Base-by-base conservation (phyloP, 768 basidiomycete genomes). In the Rhodotorula taiwanensis region DNA sequence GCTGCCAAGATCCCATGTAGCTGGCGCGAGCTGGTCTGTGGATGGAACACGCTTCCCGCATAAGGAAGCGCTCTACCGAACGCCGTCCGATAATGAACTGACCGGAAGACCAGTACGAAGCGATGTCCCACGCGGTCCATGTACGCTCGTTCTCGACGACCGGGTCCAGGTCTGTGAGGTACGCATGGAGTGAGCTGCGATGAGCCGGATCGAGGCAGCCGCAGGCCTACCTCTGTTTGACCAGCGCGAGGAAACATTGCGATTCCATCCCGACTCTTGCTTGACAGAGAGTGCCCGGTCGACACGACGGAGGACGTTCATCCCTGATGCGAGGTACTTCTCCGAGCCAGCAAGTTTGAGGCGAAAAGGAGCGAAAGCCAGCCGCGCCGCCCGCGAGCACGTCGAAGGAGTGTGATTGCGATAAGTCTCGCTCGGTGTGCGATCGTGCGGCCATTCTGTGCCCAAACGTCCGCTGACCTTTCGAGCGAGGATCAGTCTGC, bases 81-180 rank as follows among this genome's bases (percentile, higher is more conserved):
- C n/a, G n/a, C n/a, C n/a, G n/a, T n/a, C n/a, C n/a, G 23, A 7
- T 27, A 49, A 30, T 7, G 6, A 18, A 30, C 48, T 6, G 5
- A 51, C 16, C 31, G 6, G 18, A 21, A 27, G 44, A 41, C 60
- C 60, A 62, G 53, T 62, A 62, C 0, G 48, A 50, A 18, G 27
- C 16, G 16, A 62, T 23, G 49, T 56, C 49, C 33, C 39, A 27
- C 2, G 54, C 36, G 3, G 21, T 51, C 60, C 60, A 62, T 0
- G 60, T 62, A 5, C 60, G 27, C 23, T 43, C 16, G 20, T 48
- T 21, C 25, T 31, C 47, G 3, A 54, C 54, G 15, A 62, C 60
- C 18, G 60, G 60, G 25, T 62, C 49, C n/a, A 62, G 48, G n/a
- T 62, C 60, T 28, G 33, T 16, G 47, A 23, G 27, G 39, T 30